Evolutionary conservation across 345 rosid species (phyloP), one percentile per base, ranked within the genome.

Genomic region (Pugionium cornutum): DNA sequence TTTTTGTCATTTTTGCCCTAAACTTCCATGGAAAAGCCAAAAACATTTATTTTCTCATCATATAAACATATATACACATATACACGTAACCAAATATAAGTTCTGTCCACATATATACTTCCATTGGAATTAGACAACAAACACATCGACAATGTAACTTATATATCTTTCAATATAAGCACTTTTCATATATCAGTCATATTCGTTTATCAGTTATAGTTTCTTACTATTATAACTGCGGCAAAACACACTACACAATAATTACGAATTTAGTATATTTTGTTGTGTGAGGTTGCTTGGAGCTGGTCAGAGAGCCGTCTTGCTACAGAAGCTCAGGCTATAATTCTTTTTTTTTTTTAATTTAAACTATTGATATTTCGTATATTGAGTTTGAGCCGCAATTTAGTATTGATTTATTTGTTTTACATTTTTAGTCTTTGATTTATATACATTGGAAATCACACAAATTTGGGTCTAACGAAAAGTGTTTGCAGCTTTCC

Each of bases 91-190:
- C 40, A 45, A 41, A 50, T 68, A 50, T 69, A 52, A 33, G 60
- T 60, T 60, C 39, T 52, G 47, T 5, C 34, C 26, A 11, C 55
- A 18, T 18, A 18, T 18, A 61, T 35, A 36, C 40, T 29, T 69
- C 68, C 74, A 69, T 29, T 49, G 53, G 54, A 53, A 45, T 52
- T 50, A 45, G 74, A 69, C 68, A 61, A 69, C 11, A 52, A 52
- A 69, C 67, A 52, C 47, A 69, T 60, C 67, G 47, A 69, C 39
- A 46, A 11, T 43, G 11, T 18, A 69, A 60, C 26, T 18, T n/a
- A n/a, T n/a, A n/a, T n/a, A n/a, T n/a, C n/a, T n/a, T n/a, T n/a
- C n/a, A n/a, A n/a, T n/a, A n/a, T n/a, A n/a, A n/a, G n/a, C 18
- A 18, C 0, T 18, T 18, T 18, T 18, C 18, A 18, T 18, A 18